phyloP scores from a whole-genome alignment of 495 filamentous ascomycete genomes.

The Massariosphaeria phaeospora region DNA sequence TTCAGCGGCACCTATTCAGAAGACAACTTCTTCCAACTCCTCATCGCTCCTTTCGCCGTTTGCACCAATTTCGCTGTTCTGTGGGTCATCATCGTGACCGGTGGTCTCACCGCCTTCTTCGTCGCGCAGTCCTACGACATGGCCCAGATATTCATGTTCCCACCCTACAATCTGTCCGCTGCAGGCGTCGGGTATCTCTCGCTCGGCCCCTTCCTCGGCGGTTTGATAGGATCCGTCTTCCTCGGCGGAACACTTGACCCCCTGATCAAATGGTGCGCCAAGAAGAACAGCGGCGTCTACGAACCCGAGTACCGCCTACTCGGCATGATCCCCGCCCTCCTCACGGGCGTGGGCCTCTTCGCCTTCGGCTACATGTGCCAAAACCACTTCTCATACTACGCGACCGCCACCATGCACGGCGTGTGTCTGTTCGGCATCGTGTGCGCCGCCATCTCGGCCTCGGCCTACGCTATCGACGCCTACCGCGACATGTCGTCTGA shows the following conservation, averaged over 20 bases:
- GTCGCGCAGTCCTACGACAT: slow-evolving; percentile 31
- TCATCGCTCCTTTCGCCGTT: slow-evolving; percentile 27
- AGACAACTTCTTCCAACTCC: slow-evolving; percentile 31
- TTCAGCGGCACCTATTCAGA: slow-evolving; percentile 22
- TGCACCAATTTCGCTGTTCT: slow-evolving; percentile 25
- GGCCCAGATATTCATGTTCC: slow-evolving; percentile 32
- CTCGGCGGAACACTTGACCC: slow-evolving; percentile 26
- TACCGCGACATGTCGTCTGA: slow-evolving; percentile 29
- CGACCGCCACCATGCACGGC: slow-evolving; percentile 21
- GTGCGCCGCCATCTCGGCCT: slow-evolving; percentile 13
- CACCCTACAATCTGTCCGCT: slow-evolving; percentile 30
- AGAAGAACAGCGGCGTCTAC: slow-evolving; percentile 28
- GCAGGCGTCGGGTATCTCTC: slow-evolving; percentile 33
- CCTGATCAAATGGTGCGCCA: slow-evolving; percentile 29
- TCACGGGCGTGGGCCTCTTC: slow-evolving; percentile 19
- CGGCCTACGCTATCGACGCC: slow-evolving; percentile 30
- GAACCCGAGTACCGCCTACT: slow-evolving; percentile 30
- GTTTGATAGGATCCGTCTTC: slow-evolving; percentile 21
- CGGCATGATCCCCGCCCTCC: slow-evolving; percentile 17
- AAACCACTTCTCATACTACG: slow-evolving; percentile 24
- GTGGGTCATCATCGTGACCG: slow-evolving; percentile 30
- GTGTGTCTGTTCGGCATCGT: slow-evolving; percentile 27
- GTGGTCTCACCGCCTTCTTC: slow-evolving; percentile 29
- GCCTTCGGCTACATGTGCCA: slow-evolving; percentile 26
- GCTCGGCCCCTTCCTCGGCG: slow-evolving; percentile 31